Percentiles rank a stretch among this genome's conserved stretches.
Evolutionary conservation across 768 basidiomycete genomes (phyloP).

Genomic region (Leccinum barrowsii): DNA sequence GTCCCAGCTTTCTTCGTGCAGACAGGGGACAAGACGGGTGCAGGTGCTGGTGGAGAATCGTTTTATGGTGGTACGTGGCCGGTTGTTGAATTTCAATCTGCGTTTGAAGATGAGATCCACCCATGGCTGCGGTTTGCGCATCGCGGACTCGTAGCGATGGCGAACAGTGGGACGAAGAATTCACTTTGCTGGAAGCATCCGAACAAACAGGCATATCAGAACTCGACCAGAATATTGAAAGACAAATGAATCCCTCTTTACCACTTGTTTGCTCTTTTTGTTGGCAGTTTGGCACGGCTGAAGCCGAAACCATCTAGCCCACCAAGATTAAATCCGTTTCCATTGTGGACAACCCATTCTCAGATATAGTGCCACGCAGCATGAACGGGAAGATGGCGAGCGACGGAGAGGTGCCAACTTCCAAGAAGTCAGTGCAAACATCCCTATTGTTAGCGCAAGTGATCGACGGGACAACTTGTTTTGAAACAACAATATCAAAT

Average conservation of each 20-base stretch:
- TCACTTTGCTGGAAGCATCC: slow-evolving; percentile 30
- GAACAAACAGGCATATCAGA: not conserved
- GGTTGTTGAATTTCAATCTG: not conserved
- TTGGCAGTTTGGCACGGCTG: not conserved
- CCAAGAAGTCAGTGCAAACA: slow-evolving; percentile 61
- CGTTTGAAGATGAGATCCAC: slow-evolving; percentile 92
- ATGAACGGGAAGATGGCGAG: slow-evolving; percentile 73
- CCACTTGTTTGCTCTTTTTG: too few species aligned
- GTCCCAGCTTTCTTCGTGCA: slow-evolving; percentile 92
- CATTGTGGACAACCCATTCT: slow-evolving; percentile 91
- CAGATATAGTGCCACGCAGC: slow-evolving; percentile 82
- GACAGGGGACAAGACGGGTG: slow-evolving; percentile 92
- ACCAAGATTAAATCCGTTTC: slow-evolving; percentile 85
- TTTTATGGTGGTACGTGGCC: slow-evolving; percentile 75
- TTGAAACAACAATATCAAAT: slow-evolving; percentile 68
- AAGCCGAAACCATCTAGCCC: slow-evolving; percentile 49
- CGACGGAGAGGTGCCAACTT: slow-evolving; percentile 77
- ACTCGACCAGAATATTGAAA: slow-evolving; percentile 40
- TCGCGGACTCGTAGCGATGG: slow-evolving; percentile 92
- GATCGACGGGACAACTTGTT: not conserved
- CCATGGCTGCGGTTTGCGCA: slow-evolving; percentile 86
- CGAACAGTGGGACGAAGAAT: slow-evolving; percentile 82
- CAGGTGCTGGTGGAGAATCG: slow-evolving; percentile 89
- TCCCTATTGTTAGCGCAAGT: not conserved
- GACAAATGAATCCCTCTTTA: slow-evolving; percentile 5